Base-by-base conservation (phyloP, 345 rosid species). In the Kernera saxatilis region DNA sequence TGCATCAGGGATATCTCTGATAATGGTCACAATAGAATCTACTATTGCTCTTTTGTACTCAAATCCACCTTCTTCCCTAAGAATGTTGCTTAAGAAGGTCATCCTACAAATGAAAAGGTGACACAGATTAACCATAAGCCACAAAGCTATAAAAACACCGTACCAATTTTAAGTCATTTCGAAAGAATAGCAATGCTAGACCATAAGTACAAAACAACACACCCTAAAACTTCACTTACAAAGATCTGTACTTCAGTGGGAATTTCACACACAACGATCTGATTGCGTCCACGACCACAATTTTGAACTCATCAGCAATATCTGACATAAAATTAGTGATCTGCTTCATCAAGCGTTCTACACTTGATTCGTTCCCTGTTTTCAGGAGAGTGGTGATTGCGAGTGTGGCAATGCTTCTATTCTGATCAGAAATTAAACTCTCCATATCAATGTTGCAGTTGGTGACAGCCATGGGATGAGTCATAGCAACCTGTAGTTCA, bases 361-460 rank as follows among this genome's bases (percentile, higher is more conserved):
- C 97, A 78, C 99, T 91, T 10, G 97, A 89, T 78, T 94, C 99
- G 54, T 94, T 94, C 82, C 99, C 99, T 2, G 97, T 94, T 87
- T 94, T 94, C 66, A 94, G 82, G 62, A 94, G 88, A 1, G 97
- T 94, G 66, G 99, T 94, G 77, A 94, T 94, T 25, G 99, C 99
- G 66, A 94, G 97, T 66, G 99, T 94, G 25, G 99, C 99, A 56
- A 91, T 91, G 82, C 96, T 91, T 87, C 99, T 86, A 70, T 94
- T 94, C 82, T 93, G 99, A 75, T 93, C 99, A 70, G 99, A 86
- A 56, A 93, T 93, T 77, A 93, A 83, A 78, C 96, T 93, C 86
- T 93, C 99, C 99, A 93, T 93, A 64, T 93, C 99, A 79, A 93
- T 91, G 73, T 93, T 93, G 90, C 99, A 94, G 88, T 86, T 94